A percentile compares a stretch with the other conserved stretches of the same genome.
Evolutionary conservation across 257 asterid genomes (phyloP).

Genomic region (Penstemon newberryi): DNA sequence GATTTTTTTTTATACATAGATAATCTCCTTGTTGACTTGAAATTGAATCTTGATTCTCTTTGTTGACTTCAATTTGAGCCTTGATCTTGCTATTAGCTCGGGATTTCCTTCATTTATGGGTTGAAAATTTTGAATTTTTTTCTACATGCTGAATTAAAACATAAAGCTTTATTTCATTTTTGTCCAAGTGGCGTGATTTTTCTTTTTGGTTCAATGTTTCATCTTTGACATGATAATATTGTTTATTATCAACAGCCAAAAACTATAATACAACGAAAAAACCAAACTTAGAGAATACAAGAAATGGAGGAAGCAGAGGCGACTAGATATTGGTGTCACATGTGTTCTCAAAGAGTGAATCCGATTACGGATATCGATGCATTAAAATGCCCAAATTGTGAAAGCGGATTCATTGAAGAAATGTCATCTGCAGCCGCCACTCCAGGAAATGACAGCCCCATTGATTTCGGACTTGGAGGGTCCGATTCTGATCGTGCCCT

Average conservation of each 20-base stretch:
- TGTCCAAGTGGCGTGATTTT: not conserved
- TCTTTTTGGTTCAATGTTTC: conserved; percentile 13
- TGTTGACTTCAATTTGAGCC: not conserved
- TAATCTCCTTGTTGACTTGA: conserved; percentile 16
- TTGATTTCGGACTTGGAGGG: conserved; percentile 47
- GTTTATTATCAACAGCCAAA: conserved; percentile 23
- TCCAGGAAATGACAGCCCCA: conserved; percentile 34
- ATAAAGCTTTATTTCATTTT: not conserved
- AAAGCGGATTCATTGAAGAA: conserved; percentile 78
- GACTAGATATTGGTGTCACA: conserved; percentile 70
- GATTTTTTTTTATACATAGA: not conserved
- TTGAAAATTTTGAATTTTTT: not conserved
- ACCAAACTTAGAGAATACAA: not conserved
- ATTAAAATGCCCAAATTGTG: conserved; percentile 72
- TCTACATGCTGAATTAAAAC: not conserved
- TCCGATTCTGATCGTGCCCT: conserved; percentile 67
- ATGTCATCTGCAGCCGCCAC: conserved; percentile 43
- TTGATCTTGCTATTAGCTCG: no score
- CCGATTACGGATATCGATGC: conserved; percentile 59
- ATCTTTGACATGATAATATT: conserved; percentile 3
- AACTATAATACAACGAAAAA: not conserved
- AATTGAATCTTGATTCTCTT: conserved; percentile 18
- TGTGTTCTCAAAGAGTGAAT: conserved; percentile 65
- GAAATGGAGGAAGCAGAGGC: conserved; percentile 57
- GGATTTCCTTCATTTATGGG: not conserved